Conservation (phyloP, 1,139 yeast genomes). For the Geotrichum carabidarum region DNA sequence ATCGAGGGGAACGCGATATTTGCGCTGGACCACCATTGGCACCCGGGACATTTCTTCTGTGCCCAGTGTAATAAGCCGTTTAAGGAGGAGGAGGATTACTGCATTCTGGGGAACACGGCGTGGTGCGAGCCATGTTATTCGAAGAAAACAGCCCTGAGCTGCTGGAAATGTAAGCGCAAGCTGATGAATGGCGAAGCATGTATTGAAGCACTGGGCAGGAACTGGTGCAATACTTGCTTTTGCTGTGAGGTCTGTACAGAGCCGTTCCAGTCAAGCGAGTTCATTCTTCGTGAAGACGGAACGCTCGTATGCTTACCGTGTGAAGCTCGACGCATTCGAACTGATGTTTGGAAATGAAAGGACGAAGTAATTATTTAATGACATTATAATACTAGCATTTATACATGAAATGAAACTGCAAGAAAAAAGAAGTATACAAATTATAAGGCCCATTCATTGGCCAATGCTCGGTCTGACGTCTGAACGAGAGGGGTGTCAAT, state of each 20-base stretch:
- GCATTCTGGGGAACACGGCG: conserved; percentile 26
- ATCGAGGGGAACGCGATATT: conserved; percentile 33
- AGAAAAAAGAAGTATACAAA: background rate
- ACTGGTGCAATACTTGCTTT: conserved; percentile 36
- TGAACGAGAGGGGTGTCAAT: conserved; percentile 53
- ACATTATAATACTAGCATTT: background rate
- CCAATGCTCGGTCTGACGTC: conserved; percentile 16
- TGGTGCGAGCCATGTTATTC: conserved; percentile 33
- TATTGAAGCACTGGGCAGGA: conserved; percentile 34
- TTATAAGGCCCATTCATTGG: conserved; percentile 19
- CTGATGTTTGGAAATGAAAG: conserved; percentile 27
- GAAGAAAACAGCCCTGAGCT: conserved; percentile 31
- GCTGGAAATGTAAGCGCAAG: conserved; percentile 35
- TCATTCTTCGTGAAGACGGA: conserved; percentile 36
- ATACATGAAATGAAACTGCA: background rate
- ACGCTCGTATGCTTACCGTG: conserved; percentile 33
- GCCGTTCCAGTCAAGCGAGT: conserved; percentile 32
- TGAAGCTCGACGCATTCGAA: conserved; percentile 29
- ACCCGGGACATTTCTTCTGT: conserved; percentile 37
- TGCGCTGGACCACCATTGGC: conserved; percentile 35
- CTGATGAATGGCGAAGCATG: conserved; percentile 27
- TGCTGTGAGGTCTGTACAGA: conserved; percentile 34
- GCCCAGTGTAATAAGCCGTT: conserved; percentile 34
- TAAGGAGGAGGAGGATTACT: conserved; percentile 27
- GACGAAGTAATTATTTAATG: background rate